A percentile compares a stretch with the other conserved stretches of the same genome.
phyloP scores from a whole-genome alignment of 352 stramenopile species.

The Phytopythium helicoides region DNA sequence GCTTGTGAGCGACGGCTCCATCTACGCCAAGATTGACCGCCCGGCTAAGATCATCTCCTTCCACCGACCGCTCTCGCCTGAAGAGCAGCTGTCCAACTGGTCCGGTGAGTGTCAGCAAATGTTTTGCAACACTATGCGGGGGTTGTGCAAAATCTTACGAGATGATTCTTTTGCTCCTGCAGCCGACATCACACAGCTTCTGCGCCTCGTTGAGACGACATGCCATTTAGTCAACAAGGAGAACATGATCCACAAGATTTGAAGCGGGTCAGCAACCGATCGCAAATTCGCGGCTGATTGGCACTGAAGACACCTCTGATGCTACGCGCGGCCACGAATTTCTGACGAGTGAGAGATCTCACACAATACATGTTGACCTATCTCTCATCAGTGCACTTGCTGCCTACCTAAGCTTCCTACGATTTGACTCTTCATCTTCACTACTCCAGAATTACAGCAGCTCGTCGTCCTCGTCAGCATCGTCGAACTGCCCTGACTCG shows the following conservation, averaged over 20 bases:
- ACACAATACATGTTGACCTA: no score
- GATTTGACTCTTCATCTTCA: no score
- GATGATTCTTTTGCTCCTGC: slow-evolving; percentile 8
- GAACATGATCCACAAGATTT: slow-evolving; percentile 96
- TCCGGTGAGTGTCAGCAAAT: slow-evolving; percentile 49
- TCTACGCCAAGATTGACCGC: slow-evolving; percentile 98
- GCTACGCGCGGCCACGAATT: slow-evolving; percentile 14
- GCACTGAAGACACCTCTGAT: no score
- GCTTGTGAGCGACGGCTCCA: slow-evolving; percentile 91
- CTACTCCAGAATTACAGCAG: slow-evolving; percentile 15
- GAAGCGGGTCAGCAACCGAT: slow-evolving; percentile 12
- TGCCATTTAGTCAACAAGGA: slow-evolving; percentile 99
- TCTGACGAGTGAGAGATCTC: no score
- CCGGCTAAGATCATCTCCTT: slow-evolving; percentile 97
- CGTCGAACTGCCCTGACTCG: slow-evolving; percentile 75
- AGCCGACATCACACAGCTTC: slow-evolving; percentile 94
- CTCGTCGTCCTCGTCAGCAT: slow-evolving; percentile 68
- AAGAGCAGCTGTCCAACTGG: slow-evolving; percentile 96
- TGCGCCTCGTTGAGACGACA: slow-evolving; percentile 96
- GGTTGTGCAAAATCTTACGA: slow-evolving; percentile 7
- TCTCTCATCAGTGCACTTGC: slow-evolving; percentile 3
- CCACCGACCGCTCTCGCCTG: slow-evolving; percentile 79
- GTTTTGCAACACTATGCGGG: background rate
- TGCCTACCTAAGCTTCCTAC: slow-evolving; percentile 5
- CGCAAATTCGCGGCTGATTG: no score